Percentiles rank a stretch among this genome's conserved stretches.
phyloP scores from a whole-genome alignment of 1,139 yeast genomes.

The Meyerozyma sp. region DNA sequence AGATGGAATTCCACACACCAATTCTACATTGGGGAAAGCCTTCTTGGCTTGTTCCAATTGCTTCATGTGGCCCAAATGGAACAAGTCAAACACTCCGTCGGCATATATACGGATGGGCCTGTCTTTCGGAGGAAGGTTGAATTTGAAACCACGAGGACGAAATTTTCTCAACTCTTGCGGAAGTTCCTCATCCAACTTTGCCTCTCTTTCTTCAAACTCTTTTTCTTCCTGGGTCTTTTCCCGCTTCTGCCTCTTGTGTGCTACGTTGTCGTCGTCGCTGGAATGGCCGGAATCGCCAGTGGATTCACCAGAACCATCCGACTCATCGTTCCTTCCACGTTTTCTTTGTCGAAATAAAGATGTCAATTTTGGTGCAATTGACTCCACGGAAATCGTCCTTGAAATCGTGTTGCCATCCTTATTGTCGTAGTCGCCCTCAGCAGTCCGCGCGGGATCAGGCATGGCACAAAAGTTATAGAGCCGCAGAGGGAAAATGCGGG shows the following conservation, averaged over 20 bases:
- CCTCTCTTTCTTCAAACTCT: conserved; percentile 46
- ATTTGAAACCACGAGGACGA: conserved; percentile 64
- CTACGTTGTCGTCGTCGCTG: not conserved
- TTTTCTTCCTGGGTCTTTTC: conserved; percentile 25
- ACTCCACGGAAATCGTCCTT: conserved; percentile 39
- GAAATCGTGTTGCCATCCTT: conserved; percentile 12
- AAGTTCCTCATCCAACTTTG: conserved; percentile 49
- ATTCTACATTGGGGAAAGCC: conserved; percentile 75
- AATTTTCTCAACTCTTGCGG: conserved; percentile 63
- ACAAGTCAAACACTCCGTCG: conserved; percentile 94
- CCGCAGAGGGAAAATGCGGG: not conserved
- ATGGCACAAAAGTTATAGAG: not conserved
- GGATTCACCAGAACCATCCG: conserved; percentile 8
- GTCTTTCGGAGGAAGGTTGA: conserved; percentile 80
- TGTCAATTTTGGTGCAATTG: conserved; percentile 34
- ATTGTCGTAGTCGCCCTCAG: not conserved
- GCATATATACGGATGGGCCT: conserved; percentile 91
- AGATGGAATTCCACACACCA: conserved; percentile 89
- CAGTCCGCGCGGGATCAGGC: not conserved
- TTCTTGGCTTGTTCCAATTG: conserved; percentile 96
- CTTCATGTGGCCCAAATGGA: conserved; percentile 96
- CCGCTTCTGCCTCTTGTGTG: conserved; percentile 19
- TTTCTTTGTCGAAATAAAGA: conserved; percentile 34
- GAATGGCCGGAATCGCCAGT: conserved; percentile 1
- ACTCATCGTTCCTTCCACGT: conserved; percentile 19